Evolutionary conservation across 768 basidiomycete genomes (phyloP).

Genomic region (Rhizopogon vinicolor): DNA sequence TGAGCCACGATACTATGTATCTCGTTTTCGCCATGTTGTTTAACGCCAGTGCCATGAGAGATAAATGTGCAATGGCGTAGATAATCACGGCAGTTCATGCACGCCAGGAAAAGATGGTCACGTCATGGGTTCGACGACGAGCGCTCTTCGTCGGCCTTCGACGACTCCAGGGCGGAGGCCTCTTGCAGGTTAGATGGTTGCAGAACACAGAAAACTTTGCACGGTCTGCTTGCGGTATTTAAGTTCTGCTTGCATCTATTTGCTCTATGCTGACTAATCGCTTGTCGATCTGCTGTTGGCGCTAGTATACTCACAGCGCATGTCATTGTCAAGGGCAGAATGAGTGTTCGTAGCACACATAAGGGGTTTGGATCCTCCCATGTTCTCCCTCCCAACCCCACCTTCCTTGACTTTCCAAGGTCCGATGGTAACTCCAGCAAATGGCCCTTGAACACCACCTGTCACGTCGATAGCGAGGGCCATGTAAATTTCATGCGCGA

Average conservation of each 20-base stretch:
- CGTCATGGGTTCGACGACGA: neutral
- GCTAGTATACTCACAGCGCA: neutral
- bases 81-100: constrained; percentile 48
- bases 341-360: constrained; percentile 12
- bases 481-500: constrained; percentile 70
- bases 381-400: constrained; percentile 46
- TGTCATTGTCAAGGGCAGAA: constrained; percentile 14
- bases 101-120: neutral
- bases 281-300: neutral
- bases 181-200: neutral
- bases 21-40: constrained; percentile 60
- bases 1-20: constrained; percentile 24
- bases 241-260: neutral
- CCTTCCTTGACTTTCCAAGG: constrained; percentile 53
- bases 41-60: constrained; percentile 54
- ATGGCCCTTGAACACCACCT: constrained; percentile 57
- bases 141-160: neutral
- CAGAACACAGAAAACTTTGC: neutral
- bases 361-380: constrained; percentile 5
- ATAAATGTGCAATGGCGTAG: constrained; percentile 47
- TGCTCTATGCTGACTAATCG: neutral
- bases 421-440: constrained; percentile 51
- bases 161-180: neutral
- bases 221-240: neutral
- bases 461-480: constrained; percentile 51